Conservation (phyloP, 768 basidiomycete species). For the Xanthoconium purpureum region DNA sequence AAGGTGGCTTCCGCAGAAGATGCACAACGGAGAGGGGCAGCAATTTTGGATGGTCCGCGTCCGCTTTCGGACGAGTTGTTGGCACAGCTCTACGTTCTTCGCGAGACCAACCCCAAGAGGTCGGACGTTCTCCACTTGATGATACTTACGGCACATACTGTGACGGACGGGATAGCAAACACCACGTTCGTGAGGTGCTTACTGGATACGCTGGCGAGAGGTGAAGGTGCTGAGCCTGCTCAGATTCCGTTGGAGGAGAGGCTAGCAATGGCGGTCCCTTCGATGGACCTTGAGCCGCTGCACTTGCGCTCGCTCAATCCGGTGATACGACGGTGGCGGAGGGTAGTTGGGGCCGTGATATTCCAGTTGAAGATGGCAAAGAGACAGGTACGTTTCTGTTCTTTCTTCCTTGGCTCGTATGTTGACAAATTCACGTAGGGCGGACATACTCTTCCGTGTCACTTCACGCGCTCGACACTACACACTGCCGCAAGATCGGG, state of each 20-base stretch:
- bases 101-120: slow-evolving; percentile 31
- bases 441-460: slow-evolving; percentile 54
- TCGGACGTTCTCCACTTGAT: slow-evolving; percentile 40
- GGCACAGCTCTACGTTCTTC: slow-evolving; percentile 41
- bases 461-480: slow-evolving; percentile 34
- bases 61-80: slow-evolving; percentile 41
- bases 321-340: slow-evolving; percentile 44
- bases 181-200: slow-evolving; percentile 43
- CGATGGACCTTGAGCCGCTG: slow-evolving; percentile 37
- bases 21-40: slow-evolving; percentile 27
- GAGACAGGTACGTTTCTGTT: slow-evolving; percentile 32
- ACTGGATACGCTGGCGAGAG: slow-evolving; percentile 37
- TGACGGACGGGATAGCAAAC: slow-evolving; percentile 49
- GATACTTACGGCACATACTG: slow-evolving; percentile 44
- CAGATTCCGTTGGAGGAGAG: slow-evolving; percentile 35
- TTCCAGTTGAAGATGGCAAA: slow-evolving; percentile 32
- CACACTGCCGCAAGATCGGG: slow-evolving; percentile 38
- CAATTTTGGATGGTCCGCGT: slow-evolving; percentile 34
- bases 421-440: slow-evolving; percentile 36
- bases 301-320: slow-evolving; percentile 26
- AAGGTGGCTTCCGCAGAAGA: slow-evolving; percentile 35
- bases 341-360: slow-evolving; percentile 41
- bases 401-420: background rate
- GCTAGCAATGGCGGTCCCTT: slow-evolving; percentile 40
- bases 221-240: background rate